Conservation (phyloP, 1,284 basidiomycete species). For the Ustilago xerochloae region DNA sequence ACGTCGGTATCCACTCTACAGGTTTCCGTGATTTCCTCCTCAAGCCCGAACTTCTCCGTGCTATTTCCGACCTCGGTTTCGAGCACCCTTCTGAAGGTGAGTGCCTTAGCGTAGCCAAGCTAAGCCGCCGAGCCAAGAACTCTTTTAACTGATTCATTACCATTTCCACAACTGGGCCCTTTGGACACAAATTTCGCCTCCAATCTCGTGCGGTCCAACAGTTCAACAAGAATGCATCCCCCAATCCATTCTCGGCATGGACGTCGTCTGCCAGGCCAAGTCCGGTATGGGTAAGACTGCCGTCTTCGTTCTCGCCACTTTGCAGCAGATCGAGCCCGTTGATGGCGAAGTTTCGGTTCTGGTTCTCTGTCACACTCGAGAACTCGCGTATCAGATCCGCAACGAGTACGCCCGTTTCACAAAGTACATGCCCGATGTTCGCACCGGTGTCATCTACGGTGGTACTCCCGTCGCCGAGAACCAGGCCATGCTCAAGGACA, state of each 20-base stretch:
- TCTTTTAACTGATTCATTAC: background rate
- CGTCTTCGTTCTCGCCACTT: conserved; percentile 95
- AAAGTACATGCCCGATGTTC: conserved; percentile 99
- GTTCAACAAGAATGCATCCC: conserved; percentile 99
- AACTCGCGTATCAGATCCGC: conserved; percentile 99
- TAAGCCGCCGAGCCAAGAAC: background rate
- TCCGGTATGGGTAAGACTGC: conserved; percentile 99
- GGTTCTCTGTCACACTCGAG: conserved; percentile 98
- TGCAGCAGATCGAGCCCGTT: conserved; percentile 98
- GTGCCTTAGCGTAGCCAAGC: conserved; percentile 44
- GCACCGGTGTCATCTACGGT: conserved; percentile 97
- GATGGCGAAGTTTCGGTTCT: conserved; percentile 97
- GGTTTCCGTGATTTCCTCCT: conserved; percentile 82
- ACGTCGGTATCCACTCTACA: conserved; percentile 68
- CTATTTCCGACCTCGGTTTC: conserved; percentile 98
- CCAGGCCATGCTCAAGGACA: conserved; percentile 92
- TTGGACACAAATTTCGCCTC: background rate
- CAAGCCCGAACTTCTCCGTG: conserved; percentile 95
- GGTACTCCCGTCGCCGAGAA: conserved; percentile 95
- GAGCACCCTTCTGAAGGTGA: conserved; percentile 99
- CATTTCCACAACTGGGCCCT: background rate
- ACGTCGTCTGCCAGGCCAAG: conserved; percentile 99
- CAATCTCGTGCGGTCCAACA: conserved; percentile 71
- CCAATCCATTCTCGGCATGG: conserved; percentile 99
- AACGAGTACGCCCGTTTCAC: conserved; percentile 99